Base-by-base conservation (phyloP, 2,329 filamentous ascomycete genomes). In the Curvularia eragrostidis region DNA sequence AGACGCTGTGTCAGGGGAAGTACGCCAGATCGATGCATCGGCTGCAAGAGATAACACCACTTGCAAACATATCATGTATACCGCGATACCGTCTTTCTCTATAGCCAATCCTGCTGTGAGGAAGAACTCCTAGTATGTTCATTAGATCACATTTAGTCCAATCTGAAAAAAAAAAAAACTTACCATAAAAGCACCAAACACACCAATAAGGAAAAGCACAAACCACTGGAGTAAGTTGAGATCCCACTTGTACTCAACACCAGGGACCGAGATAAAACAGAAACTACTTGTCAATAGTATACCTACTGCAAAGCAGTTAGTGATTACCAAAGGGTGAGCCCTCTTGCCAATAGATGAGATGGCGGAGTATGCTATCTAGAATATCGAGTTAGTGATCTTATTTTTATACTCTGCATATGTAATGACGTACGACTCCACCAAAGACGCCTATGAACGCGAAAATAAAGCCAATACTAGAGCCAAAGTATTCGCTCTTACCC, bases 121-220 rank as follows among this genome's bases (percentile, higher is more conserved):
- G 10, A 42, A 42, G 10, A 21, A 21, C 21, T 42, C 39, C 39
- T 42, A 2, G 5, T 9, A 10, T 9, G 18, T 19, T 21, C 10
- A 10, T 42, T 21, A 42, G 39, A 30, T 30, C 18, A 7, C 21
- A 21, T 10, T 10, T 5, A 42, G 28, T 21, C 18, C 18, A 21
- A 42, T 18, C 39, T n/a, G n/a, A n/a, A 5, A 23, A 5, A 5
- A 42, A 12, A 42, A 23, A 9, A 21, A 18, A 21, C 18, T 21
- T 42, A 42, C 39, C 39, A 42, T 42, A 42, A 42, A 21, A 42
- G 39, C 39, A 18, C 39, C 39, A 21, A 42, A 42, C 10, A 42
- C 10, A 4, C 39, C 39, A 42, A 42, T 42, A 3, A 23, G 18
- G 39, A 42, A 21, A 18, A 42, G 39, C 10, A 42, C n/a, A 18